Evolutionary conservation across 352 stramenopile species (phyloP), one percentile per base, ranked within the genome.

Genomic region (Globisporangium takayamanum): DNA sequence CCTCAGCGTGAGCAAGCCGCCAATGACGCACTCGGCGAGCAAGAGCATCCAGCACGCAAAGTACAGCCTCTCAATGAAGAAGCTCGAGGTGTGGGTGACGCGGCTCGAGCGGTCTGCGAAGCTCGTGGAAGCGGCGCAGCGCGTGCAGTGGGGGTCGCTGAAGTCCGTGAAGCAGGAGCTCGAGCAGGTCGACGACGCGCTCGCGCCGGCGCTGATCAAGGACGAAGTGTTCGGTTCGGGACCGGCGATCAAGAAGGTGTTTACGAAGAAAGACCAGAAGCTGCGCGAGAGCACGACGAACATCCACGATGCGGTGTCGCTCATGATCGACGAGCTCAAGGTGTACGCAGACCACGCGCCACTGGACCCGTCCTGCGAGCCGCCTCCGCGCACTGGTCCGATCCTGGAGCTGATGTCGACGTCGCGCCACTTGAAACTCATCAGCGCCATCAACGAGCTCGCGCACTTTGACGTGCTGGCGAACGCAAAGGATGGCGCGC

Each of bases 1-100:
- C 33, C 33, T 39, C 6, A 39, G 7, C 7, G 33, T 39, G 33
- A 39, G 30, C 2, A 60, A 48, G 15, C 20, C 39, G 7, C 39
- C 39, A 8, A 25, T 33, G 15, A 28, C 51, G 2, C 51, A 50
- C 12, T 53, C 59, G 20, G 55, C 56, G 25, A 86, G 64, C 59
- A 78, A 78, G 33, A 83, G 68, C 22, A 69, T 78, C n/a, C 78
- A 89, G 50, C 74, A 76, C 28, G 78, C 79, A 30, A 89, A 89
- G 73, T 76, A 89, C 68, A 88, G 85, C 22, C 65, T 89, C 48
- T 79, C 78, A 1, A 82, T 89, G 56, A 87, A 81, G 73, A 89
- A 89, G 55, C 71, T 92, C 16, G 84, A 92, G 50, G 69, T 63
- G 10, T 94, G 84, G 84, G 68, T 90, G 45, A 64, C 78, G 8